These are phyloP conservation scores for Porcisia hertigi DNA, from an alignment of 208 protist genomes.

Conservation along the genomic window DNA sequence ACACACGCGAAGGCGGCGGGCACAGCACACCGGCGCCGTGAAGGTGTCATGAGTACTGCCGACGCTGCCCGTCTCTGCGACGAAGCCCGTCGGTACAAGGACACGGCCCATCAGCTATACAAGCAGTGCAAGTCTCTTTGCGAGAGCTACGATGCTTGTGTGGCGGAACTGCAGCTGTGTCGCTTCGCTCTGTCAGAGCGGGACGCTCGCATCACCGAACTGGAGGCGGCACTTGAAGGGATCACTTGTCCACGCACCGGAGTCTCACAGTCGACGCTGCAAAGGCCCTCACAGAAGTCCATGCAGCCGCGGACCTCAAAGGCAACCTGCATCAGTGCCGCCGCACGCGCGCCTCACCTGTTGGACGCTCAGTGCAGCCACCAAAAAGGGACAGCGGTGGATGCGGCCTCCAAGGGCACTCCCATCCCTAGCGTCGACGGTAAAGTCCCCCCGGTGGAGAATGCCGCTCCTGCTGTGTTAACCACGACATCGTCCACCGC, in stretches of 20 bases:
- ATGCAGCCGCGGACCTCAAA: slow-evolving; percentile 2
- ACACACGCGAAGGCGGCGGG: not conserved
- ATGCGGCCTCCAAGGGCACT: not conserved
- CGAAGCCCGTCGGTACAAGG: slow-evolving; percentile 47
- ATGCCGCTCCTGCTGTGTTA: no score
- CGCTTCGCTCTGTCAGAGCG: slow-evolving; percentile 18
- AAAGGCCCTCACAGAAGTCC: not conserved
- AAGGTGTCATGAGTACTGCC: slow-evolving; percentile 7
- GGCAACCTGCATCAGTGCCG: not conserved
- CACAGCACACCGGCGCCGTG: slow-evolving; percentile 6
- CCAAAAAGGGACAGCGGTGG: slow-evolving; percentile 3
- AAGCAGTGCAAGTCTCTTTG: slow-evolving; percentile 59
- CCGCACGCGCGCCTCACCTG: not conserved
- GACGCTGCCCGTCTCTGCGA: slow-evolving; percentile 7
- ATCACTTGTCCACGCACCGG: not conserved
- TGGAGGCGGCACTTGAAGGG: slow-evolving; percentile 20
- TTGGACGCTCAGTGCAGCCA: not conserved
- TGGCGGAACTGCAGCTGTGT: slow-evolving; percentile 43
- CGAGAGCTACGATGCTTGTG: slow-evolving; percentile 62
- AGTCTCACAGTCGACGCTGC: not conserved
- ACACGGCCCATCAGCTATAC: slow-evolving; percentile 47
- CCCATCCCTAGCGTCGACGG: not conserved
- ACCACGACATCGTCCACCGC: not conserved
- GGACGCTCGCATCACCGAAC: slow-evolving; percentile 31
- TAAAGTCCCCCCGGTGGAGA: not conserved